Evolutionary conservation across 2,329 filamentous ascomycete species (phyloP).

Genomic region (Fusarium hainanense): DNA sequence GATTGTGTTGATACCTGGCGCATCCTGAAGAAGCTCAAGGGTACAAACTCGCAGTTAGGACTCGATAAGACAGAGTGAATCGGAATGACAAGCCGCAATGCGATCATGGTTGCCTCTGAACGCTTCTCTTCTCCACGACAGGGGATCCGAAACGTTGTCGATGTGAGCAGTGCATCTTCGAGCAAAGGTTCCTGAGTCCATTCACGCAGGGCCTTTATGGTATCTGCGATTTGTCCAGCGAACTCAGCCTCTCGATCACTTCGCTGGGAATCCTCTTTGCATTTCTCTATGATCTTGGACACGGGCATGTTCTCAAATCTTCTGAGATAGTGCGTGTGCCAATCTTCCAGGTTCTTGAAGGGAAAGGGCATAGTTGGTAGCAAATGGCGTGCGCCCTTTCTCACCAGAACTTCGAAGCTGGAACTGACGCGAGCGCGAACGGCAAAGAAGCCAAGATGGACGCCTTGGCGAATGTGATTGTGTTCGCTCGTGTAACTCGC

Average conservation of each 20-base stretch:
- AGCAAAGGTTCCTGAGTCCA: conserved; percentile 59
- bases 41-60: conserved; percentile 67
- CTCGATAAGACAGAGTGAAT: conserved; percentile 66
- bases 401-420: conserved; percentile 73
- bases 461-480: conserved; percentile 61
- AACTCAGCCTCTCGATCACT: conserved; percentile 58
- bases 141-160: conserved; percentile 57
- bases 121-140: conserved; percentile 43
- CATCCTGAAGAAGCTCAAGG: conserved; percentile 72
- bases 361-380: conserved; percentile 69
- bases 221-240: conserved; percentile 56
- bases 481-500: conserved; percentile 64
- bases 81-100: conserved; percentile 71
- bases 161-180: conserved; percentile 58
- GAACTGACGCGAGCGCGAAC: conserved; percentile 63
- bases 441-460: conserved; percentile 69
- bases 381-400: conserved; percentile 65
- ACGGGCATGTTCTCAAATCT: conserved; percentile 61
- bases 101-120: conserved; percentile 54
- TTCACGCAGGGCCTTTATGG: conserved; percentile 55
- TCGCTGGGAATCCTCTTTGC: conserved; percentile 50
- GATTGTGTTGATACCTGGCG: conserved; percentile 72
- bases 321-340: conserved; percentile 66
- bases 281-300: conserved; percentile 43
- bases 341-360: conserved; percentile 62